These are phyloP conservation scores for Ustilago lituana DNA, from an alignment of 1,284 basidiomycete genomes.

Conservation along the genomic window DNA sequence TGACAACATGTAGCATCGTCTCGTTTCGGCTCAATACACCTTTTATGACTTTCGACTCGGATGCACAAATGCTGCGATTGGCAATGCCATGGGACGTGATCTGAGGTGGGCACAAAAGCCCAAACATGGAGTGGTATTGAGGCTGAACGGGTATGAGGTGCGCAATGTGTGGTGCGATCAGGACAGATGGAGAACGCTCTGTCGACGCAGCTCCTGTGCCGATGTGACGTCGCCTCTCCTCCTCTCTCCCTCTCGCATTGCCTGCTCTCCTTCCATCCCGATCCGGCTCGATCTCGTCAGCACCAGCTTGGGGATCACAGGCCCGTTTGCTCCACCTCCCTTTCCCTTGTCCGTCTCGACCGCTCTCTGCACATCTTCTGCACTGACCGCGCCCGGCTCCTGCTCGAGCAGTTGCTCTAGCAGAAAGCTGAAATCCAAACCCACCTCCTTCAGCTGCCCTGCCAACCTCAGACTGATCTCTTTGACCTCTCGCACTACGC, in stretches of 20 bases:
- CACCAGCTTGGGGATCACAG: conserved; percentile 13
- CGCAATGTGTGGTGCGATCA: too few species aligned
- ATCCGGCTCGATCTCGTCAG: conserved; percentile 22
- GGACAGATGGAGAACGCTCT: conserved; percentile 40
- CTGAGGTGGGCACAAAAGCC: too few species aligned
- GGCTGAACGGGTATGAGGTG: too few species aligned
- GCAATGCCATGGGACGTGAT: too few species aligned
- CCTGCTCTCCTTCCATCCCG: conserved; percentile 9
- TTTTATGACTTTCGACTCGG: too few species aligned
- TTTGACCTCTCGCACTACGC: conserved; percentile 51
- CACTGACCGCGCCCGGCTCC: conserved; percentile 2
- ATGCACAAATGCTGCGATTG: too few species aligned
- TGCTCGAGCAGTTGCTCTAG: conserved; percentile 22
- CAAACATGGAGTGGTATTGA: too few species aligned
- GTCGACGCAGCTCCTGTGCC: conserved; percentile 45
- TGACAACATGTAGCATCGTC: background rate
- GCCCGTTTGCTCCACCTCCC: background rate
- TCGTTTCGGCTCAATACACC: too few species aligned
- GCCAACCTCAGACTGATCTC: conserved; percentile 56
- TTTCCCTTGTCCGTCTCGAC: background rate
- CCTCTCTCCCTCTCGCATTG: background rate
- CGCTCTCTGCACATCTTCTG: background rate
- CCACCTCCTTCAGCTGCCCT: conserved; percentile 31
- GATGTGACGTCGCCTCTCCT: conserved; percentile 3
- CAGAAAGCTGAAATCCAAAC: conserved; percentile 36